These are phyloP conservation scores for Rhodotorula kratochvilovae DNA, from an alignment of 768 basidiomycete genomes.

Conservation along the genomic window DNA sequence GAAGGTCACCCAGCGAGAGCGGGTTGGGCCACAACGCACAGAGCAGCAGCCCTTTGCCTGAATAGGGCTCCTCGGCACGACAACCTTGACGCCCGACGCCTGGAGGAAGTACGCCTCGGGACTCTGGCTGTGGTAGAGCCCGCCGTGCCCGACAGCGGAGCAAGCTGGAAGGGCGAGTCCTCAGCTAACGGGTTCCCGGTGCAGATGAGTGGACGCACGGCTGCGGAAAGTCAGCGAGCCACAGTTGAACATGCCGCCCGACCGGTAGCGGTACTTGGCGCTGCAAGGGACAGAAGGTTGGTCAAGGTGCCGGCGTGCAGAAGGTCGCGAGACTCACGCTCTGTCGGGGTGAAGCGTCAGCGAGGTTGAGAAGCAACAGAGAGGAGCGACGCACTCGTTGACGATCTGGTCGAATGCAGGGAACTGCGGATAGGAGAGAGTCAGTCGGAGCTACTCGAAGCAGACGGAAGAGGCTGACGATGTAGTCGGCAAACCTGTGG, in stretches of 20 bases:
- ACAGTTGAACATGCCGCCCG: slow-evolving; percentile 75
- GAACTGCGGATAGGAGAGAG: slow-evolving; percentile 46
- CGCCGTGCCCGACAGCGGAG: slow-evolving; percentile 88
- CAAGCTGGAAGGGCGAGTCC: slow-evolving; percentile 73
- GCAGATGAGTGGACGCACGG: slow-evolving; percentile 50
- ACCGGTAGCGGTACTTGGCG: slow-evolving; percentile 85
- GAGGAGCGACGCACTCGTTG: slow-evolving; percentile 67
- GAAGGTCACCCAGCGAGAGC: neutral
- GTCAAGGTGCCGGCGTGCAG: neutral
- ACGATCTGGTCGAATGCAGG: slow-evolving; percentile 96
- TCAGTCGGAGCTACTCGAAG: neutral
- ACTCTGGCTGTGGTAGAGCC: slow-evolving; percentile 88
- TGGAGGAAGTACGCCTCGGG: slow-evolving; percentile 94
- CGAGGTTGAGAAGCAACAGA: neutral
- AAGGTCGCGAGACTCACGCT: slow-evolving; percentile 4
- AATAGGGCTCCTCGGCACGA: slow-evolving; percentile 89
- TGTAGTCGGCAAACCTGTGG: slow-evolving; percentile 46
- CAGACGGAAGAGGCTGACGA: neutral
- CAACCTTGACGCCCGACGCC: slow-evolving; percentile 80
- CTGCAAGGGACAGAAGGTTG: neutral
- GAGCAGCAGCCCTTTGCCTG: slow-evolving; percentile 88
- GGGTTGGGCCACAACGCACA: slow-evolving; percentile 2
- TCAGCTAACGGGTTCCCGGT: neutral
- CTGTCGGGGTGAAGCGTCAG: neutral
- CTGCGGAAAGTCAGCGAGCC: slow-evolving; percentile 49